phyloP scores from a whole-genome alignment of 2,329 filamentous ascomycete species.

The Trichoderma sp. region DNA sequence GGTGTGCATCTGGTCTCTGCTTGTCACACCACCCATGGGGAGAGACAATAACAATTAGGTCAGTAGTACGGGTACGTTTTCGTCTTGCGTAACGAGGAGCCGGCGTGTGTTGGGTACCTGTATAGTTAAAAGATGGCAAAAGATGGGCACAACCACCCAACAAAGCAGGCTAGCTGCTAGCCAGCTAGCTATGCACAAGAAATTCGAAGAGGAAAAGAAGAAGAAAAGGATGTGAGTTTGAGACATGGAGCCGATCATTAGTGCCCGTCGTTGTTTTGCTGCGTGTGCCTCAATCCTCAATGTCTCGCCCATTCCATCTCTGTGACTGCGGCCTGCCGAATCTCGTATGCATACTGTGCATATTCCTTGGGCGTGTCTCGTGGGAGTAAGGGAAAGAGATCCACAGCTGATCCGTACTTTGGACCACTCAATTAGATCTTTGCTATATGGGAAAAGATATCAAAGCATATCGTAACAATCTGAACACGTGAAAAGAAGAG shows the following conservation, averaged over 20 bases:
- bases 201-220: not conserved
- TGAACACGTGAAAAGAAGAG: not conserved
- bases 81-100: not conserved
- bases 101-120: not conserved
- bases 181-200: not conserved
- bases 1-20: constrained; percentile 8
- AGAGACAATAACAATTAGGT: not conserved
- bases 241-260: not conserved
- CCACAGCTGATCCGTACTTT: constrained; percentile 1
- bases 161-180: not conserved
- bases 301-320: constrained; percentile 3
- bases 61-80: not conserved
- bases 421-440: not conserved
- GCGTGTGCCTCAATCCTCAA: constrained; percentile 12
- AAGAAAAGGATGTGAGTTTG: not conserved
- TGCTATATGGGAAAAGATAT: not conserved
- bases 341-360: not conserved
- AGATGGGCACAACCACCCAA: not conserved
- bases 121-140: not conserved
- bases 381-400: constrained; percentile 1
- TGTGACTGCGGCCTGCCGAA: not conserved
- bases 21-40: constrained; percentile 21
- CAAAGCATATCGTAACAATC: not conserved
- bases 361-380: not conserved
- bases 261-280: not conserved